These are phyloP conservation scores for Zymoseptoria crescenta DNA, from an alignment of 2,329 filamentous ascomycete genomes.

Conservation along the genomic window DNA sequence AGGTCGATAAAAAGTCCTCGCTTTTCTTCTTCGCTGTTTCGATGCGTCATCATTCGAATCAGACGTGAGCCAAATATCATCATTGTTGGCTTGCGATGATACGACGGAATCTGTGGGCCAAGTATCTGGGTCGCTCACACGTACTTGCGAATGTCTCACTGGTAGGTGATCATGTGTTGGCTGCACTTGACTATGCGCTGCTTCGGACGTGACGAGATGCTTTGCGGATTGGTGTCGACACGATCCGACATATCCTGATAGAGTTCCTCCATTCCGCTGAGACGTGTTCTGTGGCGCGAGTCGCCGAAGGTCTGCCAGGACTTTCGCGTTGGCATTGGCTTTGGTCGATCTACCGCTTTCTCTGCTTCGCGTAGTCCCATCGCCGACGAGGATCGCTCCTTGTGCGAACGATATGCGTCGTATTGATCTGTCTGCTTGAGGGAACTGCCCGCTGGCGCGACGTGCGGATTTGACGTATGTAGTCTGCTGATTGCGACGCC, in stretches of 20 bases:
- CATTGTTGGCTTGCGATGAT: constrained; percentile 10
- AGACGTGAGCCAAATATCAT: constrained; percentile 28
- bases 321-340: constrained; percentile 16
- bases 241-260: constrained; percentile 6
- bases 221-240: background rate
- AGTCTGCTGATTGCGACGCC: background rate
- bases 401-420: constrained; percentile 5
- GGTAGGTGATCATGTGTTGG: background rate
- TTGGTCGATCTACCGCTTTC: background rate
- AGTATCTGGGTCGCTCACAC: constrained; percentile 3
- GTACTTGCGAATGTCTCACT: constrained; percentile 6
- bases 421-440: background rate
- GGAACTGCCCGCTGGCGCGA: background rate
- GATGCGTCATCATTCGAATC: constrained; percentile 16
- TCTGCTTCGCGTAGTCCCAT: constrained; percentile 4
- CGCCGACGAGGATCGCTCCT: constrained; percentile 8
- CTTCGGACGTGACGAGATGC: background rate
- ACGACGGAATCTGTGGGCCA: constrained; percentile 19
- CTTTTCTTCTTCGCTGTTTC: constrained; percentile 1
- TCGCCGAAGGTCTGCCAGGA: constrained; percentile 21
- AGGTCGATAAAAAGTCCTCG: constrained; percentile 5
- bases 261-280: constrained; percentile 5
- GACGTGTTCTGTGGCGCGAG: constrained; percentile 2
- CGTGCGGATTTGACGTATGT: background rate
- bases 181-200: background rate